phyloP scores from a whole-genome alignment of 495 filamentous ascomycete species.

The Talaromyces wortmannii region DNA sequence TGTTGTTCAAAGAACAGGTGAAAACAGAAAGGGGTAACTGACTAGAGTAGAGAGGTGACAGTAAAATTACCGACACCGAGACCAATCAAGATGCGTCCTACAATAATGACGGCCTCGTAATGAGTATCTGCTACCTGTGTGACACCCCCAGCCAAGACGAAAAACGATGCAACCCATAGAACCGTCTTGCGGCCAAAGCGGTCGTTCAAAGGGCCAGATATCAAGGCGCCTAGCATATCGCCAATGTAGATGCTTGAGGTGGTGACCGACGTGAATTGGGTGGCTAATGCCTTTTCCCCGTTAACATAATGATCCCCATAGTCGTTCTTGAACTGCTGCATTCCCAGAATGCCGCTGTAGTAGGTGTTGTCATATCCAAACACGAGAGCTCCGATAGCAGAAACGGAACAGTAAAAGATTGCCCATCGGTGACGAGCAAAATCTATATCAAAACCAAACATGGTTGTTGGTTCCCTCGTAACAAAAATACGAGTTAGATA shows the following conservation, averaged over 20 bases:
- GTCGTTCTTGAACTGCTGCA: constrained; percentile 12
- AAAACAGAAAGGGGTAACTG: constrained; percentile 8
- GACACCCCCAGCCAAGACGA: constrained; percentile 11
- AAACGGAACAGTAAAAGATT: constrained; percentile 8
- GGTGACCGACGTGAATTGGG: constrained; percentile 10
- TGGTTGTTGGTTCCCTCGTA: no score
- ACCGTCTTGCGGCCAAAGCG: constrained; percentile 12
- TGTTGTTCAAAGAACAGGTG: constrained; percentile 12
- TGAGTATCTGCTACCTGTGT: constrained; percentile 5
- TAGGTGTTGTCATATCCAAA: constrained; percentile 15
- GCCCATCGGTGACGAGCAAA: constrained; percentile 6
- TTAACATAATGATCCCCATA: constrained; percentile 9
- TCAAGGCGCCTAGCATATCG: constrained; percentile 11
- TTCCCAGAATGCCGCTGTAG: constrained; percentile 14
- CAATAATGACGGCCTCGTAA: constrained; percentile 6
- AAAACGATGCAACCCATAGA: constrained; percentile 12
- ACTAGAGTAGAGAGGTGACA: constrained; percentile 11
- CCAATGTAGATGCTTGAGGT: constrained; percentile 17
- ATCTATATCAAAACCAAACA: neutral
- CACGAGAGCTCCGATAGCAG: constrained; percentile 1
- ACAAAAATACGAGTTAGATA: no score
- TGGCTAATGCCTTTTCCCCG: constrained; percentile 6
- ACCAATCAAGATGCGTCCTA: constrained; percentile 14
- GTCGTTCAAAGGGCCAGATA: constrained; percentile 16
- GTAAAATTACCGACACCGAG: constrained; percentile 16